A percentile compares a stretch with the other conserved stretches of the same genome.
Conservation (phyloP, 805 yeast genomes). For the Candida sphagnicola region DNA sequence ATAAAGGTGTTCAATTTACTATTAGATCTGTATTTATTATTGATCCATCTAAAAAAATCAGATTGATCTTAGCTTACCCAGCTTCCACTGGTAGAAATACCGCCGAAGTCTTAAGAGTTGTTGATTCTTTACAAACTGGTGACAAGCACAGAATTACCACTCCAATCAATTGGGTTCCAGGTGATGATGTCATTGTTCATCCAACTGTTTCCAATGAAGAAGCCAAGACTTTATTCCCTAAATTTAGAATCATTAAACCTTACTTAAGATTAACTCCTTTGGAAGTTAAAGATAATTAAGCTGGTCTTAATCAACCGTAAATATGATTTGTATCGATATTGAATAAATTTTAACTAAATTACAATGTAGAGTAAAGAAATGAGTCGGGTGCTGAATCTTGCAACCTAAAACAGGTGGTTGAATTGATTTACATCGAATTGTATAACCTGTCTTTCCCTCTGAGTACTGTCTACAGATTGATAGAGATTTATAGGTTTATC, state of each 20-base stretch:
- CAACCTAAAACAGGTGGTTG: neutral
- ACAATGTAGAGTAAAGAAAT: neutral
- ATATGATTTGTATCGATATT: neutral
- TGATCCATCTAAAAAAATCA: constrained; percentile 85
- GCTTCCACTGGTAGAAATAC: constrained; percentile 95
- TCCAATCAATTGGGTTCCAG: constrained; percentile 87
- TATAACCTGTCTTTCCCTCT: no score
- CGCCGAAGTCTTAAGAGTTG: constrained; percentile 84
- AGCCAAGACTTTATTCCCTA: constrained; percentile 73
- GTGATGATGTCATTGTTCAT: constrained; percentile 90
- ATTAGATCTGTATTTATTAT: constrained; percentile 90
- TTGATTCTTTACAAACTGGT: constrained; percentile 83
- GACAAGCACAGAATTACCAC: constrained; percentile 84
- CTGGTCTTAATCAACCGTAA: neutral
- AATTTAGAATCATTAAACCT: constrained; percentile 83
- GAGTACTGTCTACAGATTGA: no score
- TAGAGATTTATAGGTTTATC: no score
- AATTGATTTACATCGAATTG: no score
- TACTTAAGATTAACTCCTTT: constrained; percentile 69
- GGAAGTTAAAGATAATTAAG: constrained; percentile 20
- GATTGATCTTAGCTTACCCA: constrained; percentile 85
- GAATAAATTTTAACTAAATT: neutral
- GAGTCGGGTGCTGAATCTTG: no score
- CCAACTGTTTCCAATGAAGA: constrained; percentile 69
- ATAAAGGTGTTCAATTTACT: constrained; percentile 74